Base-by-base conservation (phyloP, 495 filamentous ascomycete species). In the Gamarada debralockiae region DNA sequence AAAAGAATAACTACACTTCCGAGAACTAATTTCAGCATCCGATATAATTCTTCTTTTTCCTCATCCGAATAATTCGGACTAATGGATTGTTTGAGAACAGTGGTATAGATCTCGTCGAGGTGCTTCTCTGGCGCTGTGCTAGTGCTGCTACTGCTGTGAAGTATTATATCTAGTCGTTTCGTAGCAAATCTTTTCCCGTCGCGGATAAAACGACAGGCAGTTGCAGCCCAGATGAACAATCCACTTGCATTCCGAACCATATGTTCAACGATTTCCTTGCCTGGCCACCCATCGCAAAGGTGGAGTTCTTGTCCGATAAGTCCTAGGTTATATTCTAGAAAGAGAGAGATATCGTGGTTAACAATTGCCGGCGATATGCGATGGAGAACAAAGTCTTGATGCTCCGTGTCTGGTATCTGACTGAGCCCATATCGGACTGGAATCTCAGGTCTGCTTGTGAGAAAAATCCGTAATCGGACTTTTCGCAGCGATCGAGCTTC, bases 391-490 rank as follows among this genome's bases (percentile, higher is more conserved):
- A n/a, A n/a, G n/a, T n/a, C n/a, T n/a, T 69, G 31, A 72, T 74
- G 62, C 79, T 81, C 21, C 8, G 43, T 20, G 13, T 57, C 23
- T 14, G 38, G 55, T n/a, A 50, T 57, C 8, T 39, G 7, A 5
- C 21, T 14, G 12, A 38, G 10, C 2, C 39, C 25, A 22, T 52
- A 27, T 13, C 49, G 59, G 29, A 68, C 62, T 0, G 50, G 61
- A 27, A 59, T 43, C 44, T 67, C 66, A 20, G 66, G 66, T 48
- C 64, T 57, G 59, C 68, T 71, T 7, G 68, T 58, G 4, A 58
- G 17, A 37, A 58, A 56, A 25, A 58, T 27, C 36, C 53, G 53
- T 3, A 58, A 17, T 24, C 25, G 59, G 14, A 61, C 43, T n/a
- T 0, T 48, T 42, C 27, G 24, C 36, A 49, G 47, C 34, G 50